Base-by-base conservation (phyloP, 179 eudicot species). In the Beta lomatogona region DNA sequence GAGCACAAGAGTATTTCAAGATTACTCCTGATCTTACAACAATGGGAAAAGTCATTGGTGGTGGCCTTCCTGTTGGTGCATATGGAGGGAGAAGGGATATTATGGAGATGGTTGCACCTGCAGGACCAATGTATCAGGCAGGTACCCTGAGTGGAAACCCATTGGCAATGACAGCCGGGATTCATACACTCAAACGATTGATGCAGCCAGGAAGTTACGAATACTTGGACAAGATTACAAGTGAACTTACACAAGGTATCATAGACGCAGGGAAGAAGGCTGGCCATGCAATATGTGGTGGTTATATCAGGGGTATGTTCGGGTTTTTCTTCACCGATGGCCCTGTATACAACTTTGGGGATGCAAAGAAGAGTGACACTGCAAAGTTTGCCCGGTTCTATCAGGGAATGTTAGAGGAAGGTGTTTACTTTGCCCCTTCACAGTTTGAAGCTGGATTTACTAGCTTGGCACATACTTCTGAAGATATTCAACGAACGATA, bases 401-500 rank as follows among this genome's bases (percentile, higher is more conserved):
- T 59, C 79, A 91, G 80, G 94, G 92, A 55, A 94, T 97, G 99
- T 85, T 97, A 64, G 91, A 89, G 88, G 95, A 97, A 88, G 99
- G 97, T 48, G 98, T 96, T 14, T 96, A 96, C 84, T 86, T 96
- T 10, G 98, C 98, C 8, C 99, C 98, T 77, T 96, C 99, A 25
- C 97, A 94, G 80, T 96, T 91, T 84, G 99, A 94, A 92, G 99
- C 99, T 46, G 99, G 99, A 46, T 97, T 97, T 83, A 93, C 98
- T 48, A 83, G 99, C 88, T 87, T 97, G 76, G 92, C 91, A 8
- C 99, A 96, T 81, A 89, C 93, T 36, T 25, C 84, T 22, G 93
- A 90, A 81, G 99, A 95, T 78, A 92, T 95, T 83, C 92, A 89
- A 79, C 82, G 36, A 76, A 95, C 97, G 0, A 87, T 95, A 75